These are phyloP conservation scores for Alternaria sp. DNA, from an alignment of 2,329 filamentous ascomycete species.

Conservation along the genomic window DNA sequence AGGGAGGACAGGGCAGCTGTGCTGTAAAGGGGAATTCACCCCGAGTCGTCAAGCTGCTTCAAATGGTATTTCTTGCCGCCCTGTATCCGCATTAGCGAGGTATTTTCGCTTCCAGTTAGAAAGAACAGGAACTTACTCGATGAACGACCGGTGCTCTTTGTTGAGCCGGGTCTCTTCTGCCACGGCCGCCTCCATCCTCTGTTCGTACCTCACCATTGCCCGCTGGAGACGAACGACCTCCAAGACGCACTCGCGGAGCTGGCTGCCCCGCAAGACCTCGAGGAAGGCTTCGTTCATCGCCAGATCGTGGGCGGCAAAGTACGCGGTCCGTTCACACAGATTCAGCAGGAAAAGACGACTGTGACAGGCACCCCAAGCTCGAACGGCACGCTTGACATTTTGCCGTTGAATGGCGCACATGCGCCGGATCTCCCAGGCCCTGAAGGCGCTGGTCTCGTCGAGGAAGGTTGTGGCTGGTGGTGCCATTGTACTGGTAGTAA, in stretches of 20 bases:
- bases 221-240: constrained; percentile 2
- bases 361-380: background rate
- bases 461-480: background rate
- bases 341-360: background rate
- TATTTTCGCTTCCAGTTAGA: background rate
- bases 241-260: constrained; percentile 2
- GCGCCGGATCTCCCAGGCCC: background rate
- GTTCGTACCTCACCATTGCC: background rate
- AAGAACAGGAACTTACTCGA: too few relatives aligned
- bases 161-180: background rate
- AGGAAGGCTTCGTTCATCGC: background rate
- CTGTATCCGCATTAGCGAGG: background rate
- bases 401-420: background rate
- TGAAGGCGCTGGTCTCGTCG: background rate
- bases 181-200: background rate
- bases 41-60: background rate
- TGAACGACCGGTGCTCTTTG: background rate
- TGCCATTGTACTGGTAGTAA: too few relatives aligned
- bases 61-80: background rate
- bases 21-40: background rate
- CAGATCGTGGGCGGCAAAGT: background rate
- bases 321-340: background rate
- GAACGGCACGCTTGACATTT: background rate
- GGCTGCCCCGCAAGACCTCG: background rate
- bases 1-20: background rate